A percentile compares a stretch with the other conserved stretches of the same genome.
phyloP scores from a whole-genome alignment of 805 yeast species.

The Candida fluviatilis region DNA sequence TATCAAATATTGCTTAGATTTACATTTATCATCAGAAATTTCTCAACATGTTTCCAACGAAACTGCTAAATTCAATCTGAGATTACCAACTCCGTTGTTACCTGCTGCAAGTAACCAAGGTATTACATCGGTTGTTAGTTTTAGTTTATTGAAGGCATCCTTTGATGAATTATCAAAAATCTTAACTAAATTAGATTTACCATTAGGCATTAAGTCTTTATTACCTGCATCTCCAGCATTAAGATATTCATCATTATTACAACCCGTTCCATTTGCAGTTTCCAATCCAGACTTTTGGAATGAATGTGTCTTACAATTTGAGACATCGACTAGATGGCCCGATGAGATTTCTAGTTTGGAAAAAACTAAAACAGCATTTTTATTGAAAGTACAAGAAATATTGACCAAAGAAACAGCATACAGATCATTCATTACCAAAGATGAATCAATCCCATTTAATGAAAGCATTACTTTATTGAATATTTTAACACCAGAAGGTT shows the following conservation, averaged over 20 bases:
- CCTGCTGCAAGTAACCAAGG: constrained; percentile 57
- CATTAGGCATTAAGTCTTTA: constrained; percentile 67
- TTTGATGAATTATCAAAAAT: constrained; percentile 49
- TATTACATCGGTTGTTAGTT: constrained; percentile 29
- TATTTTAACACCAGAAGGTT: constrained; percentile 84
- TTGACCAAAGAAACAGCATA: constrained; percentile 52
- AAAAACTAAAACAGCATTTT: constrained; percentile 84
- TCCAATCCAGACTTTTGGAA: constrained; percentile 76
- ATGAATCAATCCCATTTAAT: constrained; percentile 63
- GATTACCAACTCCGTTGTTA: constrained; percentile 56
- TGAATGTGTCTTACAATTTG: constrained; percentile 81
- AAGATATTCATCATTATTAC: constrained; percentile 69
- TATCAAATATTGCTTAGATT: constrained; percentile 54
- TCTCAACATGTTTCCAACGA: constrained; percentile 34
- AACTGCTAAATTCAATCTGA: constrained; percentile 43
- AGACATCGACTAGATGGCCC: constrained; percentile 92
- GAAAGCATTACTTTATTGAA: constrained; percentile 53
- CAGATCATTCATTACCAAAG: constrained; percentile 58
- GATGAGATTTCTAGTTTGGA: constrained; percentile 83
- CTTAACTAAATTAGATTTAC: constrained; percentile 49
- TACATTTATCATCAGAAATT: constrained; percentile 53
- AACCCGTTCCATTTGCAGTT: constrained; percentile 79
- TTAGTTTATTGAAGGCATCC: constrained; percentile 29
- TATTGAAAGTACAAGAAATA: constrained; percentile 56
- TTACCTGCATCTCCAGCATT: constrained; percentile 71